phyloP scores from a whole-genome alignment of 768 basidiomycete species.

The Hericium coralloides region DNA sequence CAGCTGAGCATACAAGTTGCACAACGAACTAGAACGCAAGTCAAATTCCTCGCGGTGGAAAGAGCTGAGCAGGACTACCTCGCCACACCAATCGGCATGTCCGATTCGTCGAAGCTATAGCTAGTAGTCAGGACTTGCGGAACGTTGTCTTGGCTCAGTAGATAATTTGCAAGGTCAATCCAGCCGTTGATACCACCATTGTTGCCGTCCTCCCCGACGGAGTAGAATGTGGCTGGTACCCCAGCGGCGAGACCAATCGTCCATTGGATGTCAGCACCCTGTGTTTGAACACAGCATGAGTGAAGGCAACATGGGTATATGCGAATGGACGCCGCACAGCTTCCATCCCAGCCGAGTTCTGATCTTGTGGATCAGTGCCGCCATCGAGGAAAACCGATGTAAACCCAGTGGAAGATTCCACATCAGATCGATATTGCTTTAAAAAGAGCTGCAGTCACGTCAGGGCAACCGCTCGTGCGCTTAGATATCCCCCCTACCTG shows the following conservation, averaged over 20 bases:
- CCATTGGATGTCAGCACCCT: conserved; percentile 17
- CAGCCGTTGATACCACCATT: conserved; percentile 14
- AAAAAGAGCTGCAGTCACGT: conserved; percentile 4
- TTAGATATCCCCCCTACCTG: background rate
- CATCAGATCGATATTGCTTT: conserved; percentile 6
- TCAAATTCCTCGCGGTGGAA: background rate
- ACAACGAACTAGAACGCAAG: conserved; percentile 4
- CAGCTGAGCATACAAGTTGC: conserved; percentile 11
- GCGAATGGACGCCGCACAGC: conserved; percentile 6
- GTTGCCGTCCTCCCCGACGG: conserved; percentile 16
- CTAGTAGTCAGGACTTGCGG: conserved; percentile 11
- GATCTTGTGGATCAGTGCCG: conserved; percentile 11
- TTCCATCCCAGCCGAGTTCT: conserved; percentile 10
- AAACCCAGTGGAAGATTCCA: conserved; percentile 7
- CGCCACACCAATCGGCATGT: background rate
- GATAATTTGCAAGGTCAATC: conserved; percentile 9
- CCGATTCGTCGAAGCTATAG: conserved; percentile 6
- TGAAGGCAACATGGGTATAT: background rate
- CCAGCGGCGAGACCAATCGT: conserved; percentile 13
- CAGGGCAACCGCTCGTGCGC: no score
- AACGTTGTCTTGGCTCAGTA: conserved; percentile 2
- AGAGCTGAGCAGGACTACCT: background rate
- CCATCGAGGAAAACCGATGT: conserved; percentile 13
- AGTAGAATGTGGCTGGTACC: conserved; percentile 19
- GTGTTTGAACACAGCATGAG: background rate